Evolutionary conservation across 192 early-diverging fungal species (phyloP).

Genomic region (Backusella parvicylindrica): DNA sequence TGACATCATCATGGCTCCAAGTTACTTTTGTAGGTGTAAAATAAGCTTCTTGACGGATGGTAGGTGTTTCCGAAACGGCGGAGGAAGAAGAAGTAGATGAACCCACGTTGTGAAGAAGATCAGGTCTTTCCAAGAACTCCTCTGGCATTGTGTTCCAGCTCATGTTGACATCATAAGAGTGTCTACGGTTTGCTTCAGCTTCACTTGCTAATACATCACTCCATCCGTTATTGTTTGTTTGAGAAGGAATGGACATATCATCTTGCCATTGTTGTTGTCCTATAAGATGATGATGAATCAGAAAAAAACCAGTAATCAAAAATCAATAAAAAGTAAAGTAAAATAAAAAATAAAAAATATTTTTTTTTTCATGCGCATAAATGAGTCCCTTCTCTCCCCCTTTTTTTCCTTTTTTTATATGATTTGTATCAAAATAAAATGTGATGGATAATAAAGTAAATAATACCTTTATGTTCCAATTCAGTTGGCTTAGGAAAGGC

Average conservation of each 20-base stretch:
- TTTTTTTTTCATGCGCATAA: conserved; percentile 23
- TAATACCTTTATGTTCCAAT: conserved; percentile 15
- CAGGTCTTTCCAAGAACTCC: conserved; percentile 15
- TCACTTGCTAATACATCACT: conserved; percentile 20
- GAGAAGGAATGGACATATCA: conserved; percentile 24
- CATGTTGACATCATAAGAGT: conserved; percentile 34
- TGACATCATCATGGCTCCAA: conserved; percentile 10
- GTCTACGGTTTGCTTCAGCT: conserved; percentile 18
- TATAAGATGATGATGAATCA: not conserved
- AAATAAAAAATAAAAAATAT: conserved; percentile 7
- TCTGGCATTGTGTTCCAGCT: conserved; percentile 25
- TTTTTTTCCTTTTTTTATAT: not conserved
- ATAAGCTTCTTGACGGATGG: not conserved
- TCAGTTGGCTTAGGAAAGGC: conserved; percentile 10
- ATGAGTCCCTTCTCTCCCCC: not conserved
- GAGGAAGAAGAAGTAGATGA: not conserved
- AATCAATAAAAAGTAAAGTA: not conserved
- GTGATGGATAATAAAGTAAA: not conserved
- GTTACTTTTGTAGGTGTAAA: conserved; percentile 7
- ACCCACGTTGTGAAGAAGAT: conserved; percentile 10
- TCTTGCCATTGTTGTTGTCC: conserved; percentile 26
- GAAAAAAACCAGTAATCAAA: not conserved
- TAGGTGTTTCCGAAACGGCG: not conserved
- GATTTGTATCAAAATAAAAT: not conserved
- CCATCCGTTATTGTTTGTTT: conserved; percentile 8